phyloP scores from a whole-genome alignment of 306 rosid species.

The Corylus heterophylla region DNA sequence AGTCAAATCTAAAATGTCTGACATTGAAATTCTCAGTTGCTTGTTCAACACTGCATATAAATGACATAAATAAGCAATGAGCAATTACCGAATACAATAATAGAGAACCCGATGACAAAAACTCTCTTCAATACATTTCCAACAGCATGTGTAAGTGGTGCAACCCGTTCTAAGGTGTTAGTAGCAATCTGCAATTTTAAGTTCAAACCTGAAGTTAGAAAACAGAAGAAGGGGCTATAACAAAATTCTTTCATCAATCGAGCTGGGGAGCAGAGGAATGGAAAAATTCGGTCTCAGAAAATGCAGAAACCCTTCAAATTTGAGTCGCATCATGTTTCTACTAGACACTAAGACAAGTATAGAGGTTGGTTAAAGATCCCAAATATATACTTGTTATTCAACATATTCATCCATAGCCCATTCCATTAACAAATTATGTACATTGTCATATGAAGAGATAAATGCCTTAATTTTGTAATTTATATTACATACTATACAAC shows the following conservation, averaged over 20 bases:
- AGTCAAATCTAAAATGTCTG: neutral
- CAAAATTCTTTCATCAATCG: neutral
- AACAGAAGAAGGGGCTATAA: neutral
- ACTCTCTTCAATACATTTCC: conserved; percentile 84
- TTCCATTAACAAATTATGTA: neutral
- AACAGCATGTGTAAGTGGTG: conserved; percentile 79
- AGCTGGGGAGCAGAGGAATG: neutral
- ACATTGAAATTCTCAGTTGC: neutral
- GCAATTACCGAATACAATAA: conserved; percentile 65
- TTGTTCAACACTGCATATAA: neutral
- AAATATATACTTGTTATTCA: neutral
- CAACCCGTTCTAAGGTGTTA: conserved; percentile 75
- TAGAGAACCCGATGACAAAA: conserved; percentile 79
- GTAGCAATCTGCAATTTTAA: conserved; percentile 60
- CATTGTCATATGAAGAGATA: neutral
- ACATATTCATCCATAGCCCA: neutral
- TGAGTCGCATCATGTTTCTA: neutral
- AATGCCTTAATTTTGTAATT: neutral
- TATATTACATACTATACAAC: neutral
- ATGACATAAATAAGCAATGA: neutral
- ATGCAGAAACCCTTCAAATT: neutral
- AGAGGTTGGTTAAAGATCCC: neutral
- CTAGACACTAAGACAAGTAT: neutral
- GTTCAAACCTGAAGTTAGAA: neutral
- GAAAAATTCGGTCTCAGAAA: neutral